Percentiles rank a stretch among this genome's conserved stretches.
Evolutionary conservation across 495 filamentous ascomycete genomes (phyloP).

Genomic region (Aspergillus nidulans): DNA sequence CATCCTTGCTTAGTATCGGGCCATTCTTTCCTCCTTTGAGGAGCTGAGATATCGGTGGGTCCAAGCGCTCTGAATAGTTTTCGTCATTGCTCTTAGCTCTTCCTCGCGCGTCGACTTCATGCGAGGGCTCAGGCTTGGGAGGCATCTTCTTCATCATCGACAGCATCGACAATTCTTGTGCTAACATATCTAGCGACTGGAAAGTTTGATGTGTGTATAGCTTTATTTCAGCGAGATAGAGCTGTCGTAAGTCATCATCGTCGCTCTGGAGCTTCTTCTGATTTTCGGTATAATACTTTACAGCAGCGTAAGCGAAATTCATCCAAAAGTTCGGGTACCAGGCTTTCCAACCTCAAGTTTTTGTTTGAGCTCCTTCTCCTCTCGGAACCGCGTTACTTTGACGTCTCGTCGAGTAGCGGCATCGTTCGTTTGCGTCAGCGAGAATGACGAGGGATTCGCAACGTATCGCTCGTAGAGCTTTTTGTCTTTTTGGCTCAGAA

Average conservation of each 20-base stretch:
- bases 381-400: slow-evolving; percentile 81
- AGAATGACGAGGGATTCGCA: slow-evolving; percentile 62
- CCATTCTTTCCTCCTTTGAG: slow-evolving; percentile 54
- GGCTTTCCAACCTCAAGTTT: slow-evolving; percentile 62
- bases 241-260: slow-evolving; percentile 70
- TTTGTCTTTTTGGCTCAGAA: slow-evolving; percentile 62
- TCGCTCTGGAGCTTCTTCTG: slow-evolving; percentile 60
- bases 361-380: slow-evolving; percentile 80
- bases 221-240: slow-evolving; percentile 70
- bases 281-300: slow-evolving; percentile 57
- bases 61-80: slow-evolving; percentile 74
- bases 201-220: slow-evolving; percentile 76
- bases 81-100: slow-evolving; percentile 32
- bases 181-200: slow-evolving; percentile 75
- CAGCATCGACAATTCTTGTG: slow-evolving; percentile 78
- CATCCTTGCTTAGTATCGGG: slow-evolving; percentile 72
- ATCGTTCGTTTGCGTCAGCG: slow-evolving; percentile 64
- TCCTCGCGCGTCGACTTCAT: slow-evolving; percentile 48
- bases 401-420: slow-evolving; percentile 66
- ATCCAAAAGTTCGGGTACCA: background rate
- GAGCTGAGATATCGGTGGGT: slow-evolving; percentile 54
- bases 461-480: slow-evolving; percentile 69
- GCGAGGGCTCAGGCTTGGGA: slow-evolving; percentile 20
- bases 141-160: slow-evolving; percentile 58
- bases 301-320: slow-evolving; percentile 21